Evolutionary conservation across 345 rosid species (phyloP).

Genomic region (Toxicodendron radicans): DNA sequence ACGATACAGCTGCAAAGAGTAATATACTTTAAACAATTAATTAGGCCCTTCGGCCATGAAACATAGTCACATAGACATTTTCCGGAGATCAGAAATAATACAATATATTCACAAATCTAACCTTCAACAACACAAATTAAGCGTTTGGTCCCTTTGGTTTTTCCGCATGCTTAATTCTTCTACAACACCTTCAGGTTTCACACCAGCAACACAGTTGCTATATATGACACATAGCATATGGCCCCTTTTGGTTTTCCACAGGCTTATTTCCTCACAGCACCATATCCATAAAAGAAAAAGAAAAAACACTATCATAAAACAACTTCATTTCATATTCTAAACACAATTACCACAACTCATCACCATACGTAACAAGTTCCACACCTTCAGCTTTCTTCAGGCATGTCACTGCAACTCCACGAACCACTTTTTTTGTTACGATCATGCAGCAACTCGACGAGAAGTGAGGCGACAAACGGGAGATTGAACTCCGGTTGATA

Average conservation of each 20-base stretch:
- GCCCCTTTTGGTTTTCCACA: conserved; percentile 40
- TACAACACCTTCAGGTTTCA: conserved; percentile 1
- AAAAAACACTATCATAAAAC: not conserved
- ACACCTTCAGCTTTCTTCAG: conserved; percentile 40
- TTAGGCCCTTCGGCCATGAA: conserved; percentile 21
- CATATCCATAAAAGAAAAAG: conserved; percentile 11
- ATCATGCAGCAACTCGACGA: conserved; percentile 51
- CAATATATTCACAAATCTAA: conserved; percentile 5
- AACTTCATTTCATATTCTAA: not conserved
- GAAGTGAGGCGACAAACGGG: conserved; percentile 49
- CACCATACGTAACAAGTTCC: conserved; percentile 17
- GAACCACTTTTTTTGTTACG: not conserved
- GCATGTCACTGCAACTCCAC: conserved; percentile 6
- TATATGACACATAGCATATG: conserved; percentile 30
- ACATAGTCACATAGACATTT: not conserved
- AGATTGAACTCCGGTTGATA: conserved; percentile 60
- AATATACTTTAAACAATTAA: not conserved
- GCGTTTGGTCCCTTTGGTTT: conserved; percentile 24
- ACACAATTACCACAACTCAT: not conserved
- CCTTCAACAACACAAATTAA: conserved; percentile 4
- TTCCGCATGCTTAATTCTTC: not conserved
- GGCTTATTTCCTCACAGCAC: conserved; percentile 20
- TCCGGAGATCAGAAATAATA: not conserved
- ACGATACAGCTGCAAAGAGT: not conserved
- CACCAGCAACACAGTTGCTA: not conserved